phyloP scores from a whole-genome alignment of 2,329 filamentous ascomycete genomes.

The Xylaria polymorpha region DNA sequence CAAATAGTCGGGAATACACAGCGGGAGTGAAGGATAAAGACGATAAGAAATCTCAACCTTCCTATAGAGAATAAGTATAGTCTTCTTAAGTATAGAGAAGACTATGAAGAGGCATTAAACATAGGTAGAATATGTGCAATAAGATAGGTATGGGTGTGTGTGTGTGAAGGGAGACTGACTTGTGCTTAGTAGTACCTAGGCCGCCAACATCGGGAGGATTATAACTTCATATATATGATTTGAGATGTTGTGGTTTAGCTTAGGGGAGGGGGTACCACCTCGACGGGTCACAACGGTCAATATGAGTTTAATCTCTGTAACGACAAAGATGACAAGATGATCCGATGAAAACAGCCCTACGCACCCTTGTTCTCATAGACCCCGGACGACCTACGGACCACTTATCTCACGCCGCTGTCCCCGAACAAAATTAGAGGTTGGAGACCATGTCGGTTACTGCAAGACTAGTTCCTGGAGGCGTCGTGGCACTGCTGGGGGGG shows the following conservation, averaged over 20 bases:
- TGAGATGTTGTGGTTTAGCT: conserved; percentile 19
- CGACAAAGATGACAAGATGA: conserved; percentile 15
- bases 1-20: conserved; percentile 23
- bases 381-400: neutral
- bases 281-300: conserved; percentile 22
- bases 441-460: conserved; percentile 31
- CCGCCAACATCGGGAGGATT: conserved; percentile 23
- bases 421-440: conserved; percentile 34
- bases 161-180: conserved; percentile 27
- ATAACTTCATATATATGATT: conserved; percentile 44
- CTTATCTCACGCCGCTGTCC: conserved; percentile 19
- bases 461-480: conserved; percentile 33
- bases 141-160: conserved; percentile 7
- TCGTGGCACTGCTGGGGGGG: conserved; percentile 40
- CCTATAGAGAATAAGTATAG: neutral
- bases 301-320: conserved; percentile 14
- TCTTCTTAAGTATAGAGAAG: conserved; percentile 7
- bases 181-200: neutral
- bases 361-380: conserved; percentile 23
- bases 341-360: conserved; percentile 35
- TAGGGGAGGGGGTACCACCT: conserved; percentile 12
- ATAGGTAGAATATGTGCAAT: neutral
- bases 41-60: neutral
- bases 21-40: neutral
- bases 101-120: conserved; percentile 16